Evolutionary conservation across 2,329 filamentous ascomycete species (phyloP).

Genomic region (Exserohilum rostratum): DNA sequence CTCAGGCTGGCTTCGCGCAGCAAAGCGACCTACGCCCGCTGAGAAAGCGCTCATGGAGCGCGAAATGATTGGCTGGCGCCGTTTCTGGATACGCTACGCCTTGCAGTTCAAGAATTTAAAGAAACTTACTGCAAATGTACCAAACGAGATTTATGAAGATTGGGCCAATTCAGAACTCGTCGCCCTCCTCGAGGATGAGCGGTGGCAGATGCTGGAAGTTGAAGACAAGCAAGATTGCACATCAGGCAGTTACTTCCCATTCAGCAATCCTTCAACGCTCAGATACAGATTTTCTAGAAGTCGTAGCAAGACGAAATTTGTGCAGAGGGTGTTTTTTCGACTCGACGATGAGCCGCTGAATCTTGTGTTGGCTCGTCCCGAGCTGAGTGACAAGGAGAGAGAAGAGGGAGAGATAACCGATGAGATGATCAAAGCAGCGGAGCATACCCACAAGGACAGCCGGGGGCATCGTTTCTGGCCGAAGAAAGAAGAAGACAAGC

Average conservation of each 20-base stretch:
- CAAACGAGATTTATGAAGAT: slow-evolving; percentile 41
- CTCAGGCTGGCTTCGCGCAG: slow-evolving; percentile 29
- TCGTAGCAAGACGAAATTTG: slow-evolving; percentile 33
- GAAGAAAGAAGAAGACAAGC: slow-evolving; percentile 5
- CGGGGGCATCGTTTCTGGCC: slow-evolving; percentile 38
- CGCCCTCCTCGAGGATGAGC: slow-evolving; percentile 28
- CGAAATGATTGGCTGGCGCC: slow-evolving; percentile 44
- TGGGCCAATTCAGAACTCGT: slow-evolving; percentile 36
- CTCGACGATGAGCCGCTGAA: slow-evolving; percentile 27
- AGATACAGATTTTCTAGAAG: slow-evolving; percentile 27
- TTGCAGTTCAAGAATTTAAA: slow-evolving; percentile 44
- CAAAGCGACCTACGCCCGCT: slow-evolving; percentile 28
- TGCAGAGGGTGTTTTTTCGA: slow-evolving; percentile 45
- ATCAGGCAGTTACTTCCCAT: slow-evolving; percentile 28
- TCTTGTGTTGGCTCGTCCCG: slow-evolving; percentile 2
- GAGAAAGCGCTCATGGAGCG: slow-evolving; percentile 38
- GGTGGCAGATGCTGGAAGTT: slow-evolving; percentile 43
- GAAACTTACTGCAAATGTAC: slow-evolving; percentile 41
- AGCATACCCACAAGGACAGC: neutral
- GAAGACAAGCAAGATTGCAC: slow-evolving; percentile 28
- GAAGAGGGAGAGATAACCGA: slow-evolving; percentile 36
- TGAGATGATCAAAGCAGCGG: slow-evolving; percentile 22
- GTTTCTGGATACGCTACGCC: slow-evolving; percentile 46
- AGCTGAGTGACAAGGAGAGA: slow-evolving; percentile 22
- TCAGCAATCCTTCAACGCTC: slow-evolving; percentile 13